A percentile compares a stretch with the other conserved stretches of the same genome.
phyloP scores from a whole-genome alignment of 345 rosid species.

The Combretum micranthum region DNA sequence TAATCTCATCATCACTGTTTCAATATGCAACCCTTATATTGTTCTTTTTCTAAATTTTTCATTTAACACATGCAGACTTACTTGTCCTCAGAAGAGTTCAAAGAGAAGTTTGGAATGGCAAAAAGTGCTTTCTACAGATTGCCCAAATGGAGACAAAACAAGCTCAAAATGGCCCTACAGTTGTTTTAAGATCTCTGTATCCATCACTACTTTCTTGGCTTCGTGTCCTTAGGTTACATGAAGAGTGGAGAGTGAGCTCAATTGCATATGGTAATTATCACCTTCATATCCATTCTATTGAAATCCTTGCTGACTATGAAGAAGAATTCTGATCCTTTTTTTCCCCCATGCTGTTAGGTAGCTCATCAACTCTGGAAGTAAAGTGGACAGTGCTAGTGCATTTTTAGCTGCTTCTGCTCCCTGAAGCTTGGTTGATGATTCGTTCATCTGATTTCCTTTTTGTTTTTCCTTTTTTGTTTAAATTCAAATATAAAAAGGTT shows the following conservation, averaged over 20 bases:
- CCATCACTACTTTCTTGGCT: too few species aligned
- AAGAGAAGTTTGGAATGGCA: constrained; percentile 81
- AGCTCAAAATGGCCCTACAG: constrained; percentile 67
- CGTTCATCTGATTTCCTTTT: too few species aligned
- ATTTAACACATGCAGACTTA: constrained; percentile 48
- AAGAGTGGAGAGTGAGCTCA: too few species aligned
- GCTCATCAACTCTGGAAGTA: too few species aligned
- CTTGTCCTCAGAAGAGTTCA: constrained; percentile 56
- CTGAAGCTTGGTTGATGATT: constrained; percentile 2
- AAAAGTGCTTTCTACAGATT: constrained; percentile 63
- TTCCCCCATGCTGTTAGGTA: too few species aligned
- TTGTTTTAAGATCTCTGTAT: constrained; percentile 36
- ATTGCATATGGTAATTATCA: too few species aligned
- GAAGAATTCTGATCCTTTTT: too few species aligned
- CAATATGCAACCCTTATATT: neutral
- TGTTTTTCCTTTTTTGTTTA: too few species aligned
- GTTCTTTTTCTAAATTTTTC: constrained; percentile 6
- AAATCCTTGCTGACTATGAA: too few species aligned
- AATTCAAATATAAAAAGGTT: too few species aligned
- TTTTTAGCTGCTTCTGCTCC: constrained; percentile 88
- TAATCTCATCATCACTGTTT: neutral
- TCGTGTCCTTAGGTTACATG: too few species aligned
- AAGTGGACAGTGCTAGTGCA: constrained; percentile 34
- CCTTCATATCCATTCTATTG: too few species aligned
- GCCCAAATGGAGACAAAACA: constrained; percentile 94